These are phyloP conservation scores for Verticillium albo-atrum DNA, from an alignment of 2,329 filamentous ascomycete genomes.

Conservation along the genomic window DNA sequence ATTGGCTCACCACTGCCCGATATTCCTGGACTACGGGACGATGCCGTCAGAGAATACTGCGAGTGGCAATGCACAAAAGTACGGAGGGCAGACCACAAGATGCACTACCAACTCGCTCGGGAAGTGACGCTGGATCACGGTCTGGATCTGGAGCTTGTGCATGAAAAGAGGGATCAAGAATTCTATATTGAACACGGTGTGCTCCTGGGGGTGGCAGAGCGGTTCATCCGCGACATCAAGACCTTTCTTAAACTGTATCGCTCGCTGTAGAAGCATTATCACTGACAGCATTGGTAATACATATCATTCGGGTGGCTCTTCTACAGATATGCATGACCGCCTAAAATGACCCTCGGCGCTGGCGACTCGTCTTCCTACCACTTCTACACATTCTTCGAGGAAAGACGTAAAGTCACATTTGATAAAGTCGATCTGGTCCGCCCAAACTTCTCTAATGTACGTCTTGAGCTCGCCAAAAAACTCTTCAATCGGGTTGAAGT, in stretches of 20 bases:
- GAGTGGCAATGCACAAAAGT: neutral
- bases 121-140: neutral
- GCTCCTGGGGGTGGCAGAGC: neutral
- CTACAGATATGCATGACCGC: neutral
- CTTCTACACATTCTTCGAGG: neutral
- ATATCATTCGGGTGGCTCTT: neutral
- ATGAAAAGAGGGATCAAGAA: neutral
- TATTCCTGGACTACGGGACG: neutral
- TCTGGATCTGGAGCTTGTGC: neutral
- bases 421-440: neutral
- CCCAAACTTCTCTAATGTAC: neutral
- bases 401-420: neutral
- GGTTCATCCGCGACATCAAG: neutral
- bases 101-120: neutral
- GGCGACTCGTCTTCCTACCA: neutral
- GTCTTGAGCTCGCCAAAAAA: conserved; percentile 8
- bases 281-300: too few species aligned
- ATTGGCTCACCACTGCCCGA: neutral
- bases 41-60: neutral
- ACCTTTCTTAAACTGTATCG: neutral
- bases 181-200: neutral
- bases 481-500: conserved; percentile 19
- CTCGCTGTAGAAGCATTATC: neutral
- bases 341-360: neutral
- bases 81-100: neutral